These are phyloP conservation scores for Aspergillus ochraceoroseus DNA, from an alignment of 2,329 filamentous ascomycete genomes.

Conservation along the genomic window DNA sequence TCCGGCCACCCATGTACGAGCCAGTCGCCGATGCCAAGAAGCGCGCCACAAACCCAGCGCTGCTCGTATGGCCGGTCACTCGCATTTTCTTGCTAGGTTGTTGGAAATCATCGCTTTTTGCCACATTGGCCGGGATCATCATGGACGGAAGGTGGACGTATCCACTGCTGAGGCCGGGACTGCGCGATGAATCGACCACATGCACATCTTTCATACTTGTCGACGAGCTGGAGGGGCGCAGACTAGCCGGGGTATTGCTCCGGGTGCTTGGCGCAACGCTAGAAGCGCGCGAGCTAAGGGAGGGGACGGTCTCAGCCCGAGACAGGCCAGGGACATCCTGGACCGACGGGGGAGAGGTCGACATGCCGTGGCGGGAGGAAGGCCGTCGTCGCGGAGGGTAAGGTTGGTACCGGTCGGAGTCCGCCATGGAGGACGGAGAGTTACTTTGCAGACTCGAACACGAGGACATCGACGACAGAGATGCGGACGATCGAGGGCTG, in stretches of 20 bases:
- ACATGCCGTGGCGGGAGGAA: slow-evolving; percentile 34
- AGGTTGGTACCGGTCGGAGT: slow-evolving; percentile 36
- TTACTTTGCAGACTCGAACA: slow-evolving; percentile 14
- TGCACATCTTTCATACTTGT: slow-evolving; percentile 31
- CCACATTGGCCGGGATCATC: slow-evolving; percentile 12
- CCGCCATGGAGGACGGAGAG: slow-evolving; percentile 28
- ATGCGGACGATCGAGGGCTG: slow-evolving; percentile 27
- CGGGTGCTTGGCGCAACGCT: slow-evolving; percentile 43
- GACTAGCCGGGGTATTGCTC: slow-evolving; percentile 40
- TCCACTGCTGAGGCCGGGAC: slow-evolving; percentile 35
- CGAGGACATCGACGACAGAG: slow-evolving; percentile 21
- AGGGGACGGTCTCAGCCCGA: slow-evolving; percentile 39
- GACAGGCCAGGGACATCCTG: slow-evolving; percentile 43
- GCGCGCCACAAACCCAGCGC: slow-evolving; percentile 41
- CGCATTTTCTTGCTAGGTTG: slow-evolving; percentile 44
- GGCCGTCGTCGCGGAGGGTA: slow-evolving; percentile 30
- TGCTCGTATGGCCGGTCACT: slow-evolving; percentile 26
- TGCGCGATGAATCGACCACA: slow-evolving; percentile 32
- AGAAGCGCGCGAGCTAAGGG: slow-evolving; percentile 43
- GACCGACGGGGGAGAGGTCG: slow-evolving; percentile 43
- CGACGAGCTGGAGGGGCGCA: slow-evolving; percentile 39
- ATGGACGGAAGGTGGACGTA: slow-evolving; percentile 33
- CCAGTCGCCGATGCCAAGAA: slow-evolving; percentile 43
- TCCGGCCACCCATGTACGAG: slow-evolving; percentile 40
- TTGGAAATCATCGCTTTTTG: slow-evolving; percentile 37